A percentile compares a stretch with the other conserved stretches of the same genome.
phyloP scores from a whole-genome alignment of 2,329 filamentous ascomycete species.

The Neoscytalidium dimidiatum region DNA sequence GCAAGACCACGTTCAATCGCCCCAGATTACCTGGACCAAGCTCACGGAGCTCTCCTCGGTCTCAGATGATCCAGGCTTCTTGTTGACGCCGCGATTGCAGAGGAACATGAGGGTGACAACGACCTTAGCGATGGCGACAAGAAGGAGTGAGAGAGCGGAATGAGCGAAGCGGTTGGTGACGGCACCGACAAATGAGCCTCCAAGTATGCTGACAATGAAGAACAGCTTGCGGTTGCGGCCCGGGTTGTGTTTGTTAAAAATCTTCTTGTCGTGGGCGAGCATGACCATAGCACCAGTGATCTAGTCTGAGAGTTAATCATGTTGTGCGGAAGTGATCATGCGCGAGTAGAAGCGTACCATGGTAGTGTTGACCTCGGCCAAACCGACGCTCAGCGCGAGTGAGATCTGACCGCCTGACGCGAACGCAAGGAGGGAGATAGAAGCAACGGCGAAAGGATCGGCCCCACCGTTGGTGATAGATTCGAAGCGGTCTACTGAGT shows the following conservation, averaged over 20 bases:
- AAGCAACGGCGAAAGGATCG: slow-evolving; percentile 22
- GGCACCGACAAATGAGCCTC: slow-evolving; percentile 30
- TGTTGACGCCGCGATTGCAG: slow-evolving; percentile 27
- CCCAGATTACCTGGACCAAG: slow-evolving; percentile 12
- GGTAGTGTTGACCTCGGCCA: slow-evolving; percentile 33
- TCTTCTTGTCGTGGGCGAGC: slow-evolving; percentile 26
- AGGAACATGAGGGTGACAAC: slow-evolving; percentile 27
- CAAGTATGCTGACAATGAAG: slow-evolving; percentile 26
- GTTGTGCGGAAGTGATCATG: not conserved
- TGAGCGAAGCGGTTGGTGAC: slow-evolving; percentile 20
- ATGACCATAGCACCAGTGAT: slow-evolving; percentile 30
- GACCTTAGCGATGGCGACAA: slow-evolving; percentile 25
- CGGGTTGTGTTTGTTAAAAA: slow-evolving; percentile 25
- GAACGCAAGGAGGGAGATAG: slow-evolving; percentile 26
- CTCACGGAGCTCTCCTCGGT: slow-evolving; percentile 9
- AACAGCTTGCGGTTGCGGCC: slow-evolving; percentile 27
- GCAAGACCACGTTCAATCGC: not conserved
- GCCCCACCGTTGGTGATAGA: not conserved
- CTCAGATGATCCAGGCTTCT: slow-evolving; percentile 19
- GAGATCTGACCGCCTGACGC: slow-evolving; percentile 28
- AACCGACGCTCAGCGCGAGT: slow-evolving; percentile 26
- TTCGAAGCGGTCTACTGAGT: slow-evolving; percentile 17
- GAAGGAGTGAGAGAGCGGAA: slow-evolving; percentile 25
- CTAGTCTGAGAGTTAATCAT: not conserved
- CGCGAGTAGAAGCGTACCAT: slow-evolving; percentile 23